These are phyloP conservation scores for Plasmodium cynomolgi DNA, from an alignment of 169 alveolate genomes.

Conservation along the genomic window DNA sequence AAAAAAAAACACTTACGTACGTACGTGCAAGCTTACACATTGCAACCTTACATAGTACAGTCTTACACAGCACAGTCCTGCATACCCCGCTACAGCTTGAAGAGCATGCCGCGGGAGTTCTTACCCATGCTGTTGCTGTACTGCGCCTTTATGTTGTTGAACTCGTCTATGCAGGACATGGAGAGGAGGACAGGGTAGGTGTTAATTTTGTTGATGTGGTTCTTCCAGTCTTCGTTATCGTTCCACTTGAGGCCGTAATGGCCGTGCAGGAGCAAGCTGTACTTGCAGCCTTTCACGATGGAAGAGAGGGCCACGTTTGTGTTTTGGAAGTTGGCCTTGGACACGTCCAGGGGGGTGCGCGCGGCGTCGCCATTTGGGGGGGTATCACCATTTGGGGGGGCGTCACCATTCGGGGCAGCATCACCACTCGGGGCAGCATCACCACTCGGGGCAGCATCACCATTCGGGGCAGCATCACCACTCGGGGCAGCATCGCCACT, in stretches of 20 bases:
- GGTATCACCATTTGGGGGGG: too few species aligned
- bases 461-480: not conserved
- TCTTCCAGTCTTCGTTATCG: slow-evolving; percentile 47
- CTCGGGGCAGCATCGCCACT: not conserved
- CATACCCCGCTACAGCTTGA: slow-evolving; percentile 9
- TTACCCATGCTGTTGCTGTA: slow-evolving; percentile 22
- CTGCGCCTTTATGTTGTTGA: slow-evolving; percentile 48
- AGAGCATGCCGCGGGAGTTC: slow-evolving; percentile 48
- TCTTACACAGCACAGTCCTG: not conserved
- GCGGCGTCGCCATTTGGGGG: slow-evolving; percentile 12
- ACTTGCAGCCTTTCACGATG: slow-evolving; percentile 68
- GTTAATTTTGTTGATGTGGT: slow-evolving; percentile 47
- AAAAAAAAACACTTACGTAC: not conserved
- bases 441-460: not conserved
- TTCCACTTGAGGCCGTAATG: slow-evolving; percentile 70
- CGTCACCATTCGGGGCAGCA: not conserved
- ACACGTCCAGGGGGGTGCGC: not conserved
- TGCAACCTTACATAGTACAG: too few species aligned
- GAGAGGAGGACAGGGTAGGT: slow-evolving; percentile 67
- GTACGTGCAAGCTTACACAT: not conserved
- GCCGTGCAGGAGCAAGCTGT: slow-evolving; percentile 46
- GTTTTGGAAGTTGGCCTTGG: slow-evolving; percentile 21
- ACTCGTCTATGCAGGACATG: slow-evolving; percentile 68
- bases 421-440: too few species aligned
- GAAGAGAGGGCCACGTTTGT: slow-evolving; percentile 45